Evolutionary conservation across 176 grass and related monocot species (phyloP).

Genomic region (Guadua angustifolia): DNA sequence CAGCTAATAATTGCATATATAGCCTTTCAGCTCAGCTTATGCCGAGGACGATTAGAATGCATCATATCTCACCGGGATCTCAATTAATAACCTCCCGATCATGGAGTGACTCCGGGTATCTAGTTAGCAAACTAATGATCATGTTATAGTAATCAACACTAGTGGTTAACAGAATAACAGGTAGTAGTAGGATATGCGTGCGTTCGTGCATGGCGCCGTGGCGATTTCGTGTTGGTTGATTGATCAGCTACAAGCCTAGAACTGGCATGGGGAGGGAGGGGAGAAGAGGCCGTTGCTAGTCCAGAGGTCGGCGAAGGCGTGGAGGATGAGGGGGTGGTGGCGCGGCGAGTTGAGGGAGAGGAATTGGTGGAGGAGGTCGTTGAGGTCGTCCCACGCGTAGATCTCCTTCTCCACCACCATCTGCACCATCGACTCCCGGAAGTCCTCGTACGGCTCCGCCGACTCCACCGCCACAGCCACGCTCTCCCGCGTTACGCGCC

Average conservation of each 20-base stretch:
- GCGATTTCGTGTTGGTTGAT: background rate
- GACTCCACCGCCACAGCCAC: conserved; percentile 92
- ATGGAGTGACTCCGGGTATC: background rate
- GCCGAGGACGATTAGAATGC: conserved; percentile 13
- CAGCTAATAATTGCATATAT: background rate
- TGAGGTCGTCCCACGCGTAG: conserved; percentile 99
- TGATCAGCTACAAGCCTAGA: conserved; percentile 18
- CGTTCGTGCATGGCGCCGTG: conserved; percentile 28
- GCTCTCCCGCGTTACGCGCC: conserved; percentile 68
- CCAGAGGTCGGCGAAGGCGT: conserved; percentile 97
- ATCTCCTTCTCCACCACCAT: conserved; percentile 99
- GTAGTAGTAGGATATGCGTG: background rate
- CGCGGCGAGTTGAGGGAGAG: conserved; percentile 91
- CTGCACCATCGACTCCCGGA: conserved; percentile 95
- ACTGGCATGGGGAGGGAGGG: conserved; percentile 69
- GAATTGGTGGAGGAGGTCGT: conserved; percentile 90
- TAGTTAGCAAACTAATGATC: conserved; percentile 4
- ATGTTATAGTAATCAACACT: background rate
- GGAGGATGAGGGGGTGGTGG: conserved; percentile 94
- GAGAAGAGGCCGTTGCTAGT: conserved; percentile 66
- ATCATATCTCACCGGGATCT: conserved; percentile 41
- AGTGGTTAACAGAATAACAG: conserved; percentile 22
- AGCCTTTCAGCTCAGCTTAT: conserved; percentile 12
- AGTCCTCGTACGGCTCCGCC: conserved; percentile 85
- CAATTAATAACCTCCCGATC: conserved; percentile 39